phyloP scores from a whole-genome alignment of 2,329 filamentous ascomycete species.

The Aspergillus fijiensis region DNA sequence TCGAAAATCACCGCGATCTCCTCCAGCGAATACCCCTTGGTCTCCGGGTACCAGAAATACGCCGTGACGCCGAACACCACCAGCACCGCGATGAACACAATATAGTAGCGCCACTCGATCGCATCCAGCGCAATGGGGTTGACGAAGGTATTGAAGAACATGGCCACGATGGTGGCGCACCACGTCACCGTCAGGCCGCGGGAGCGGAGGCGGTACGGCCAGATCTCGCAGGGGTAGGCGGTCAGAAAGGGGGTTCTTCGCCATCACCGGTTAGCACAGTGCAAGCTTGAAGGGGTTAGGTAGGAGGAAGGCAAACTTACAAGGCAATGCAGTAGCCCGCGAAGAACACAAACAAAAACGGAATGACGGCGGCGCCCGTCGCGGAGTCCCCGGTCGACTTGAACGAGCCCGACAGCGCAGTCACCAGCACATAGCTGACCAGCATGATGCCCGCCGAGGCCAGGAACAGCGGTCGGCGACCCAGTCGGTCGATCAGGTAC shows the following conservation, averaged over 20 bases:
- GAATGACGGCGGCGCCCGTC: slow-evolving; percentile 28
- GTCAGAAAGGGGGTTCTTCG: slow-evolving; percentile 22
- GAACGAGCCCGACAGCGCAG: slow-evolving; percentile 27
- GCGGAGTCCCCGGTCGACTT: slow-evolving; percentile 8
- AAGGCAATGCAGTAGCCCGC: slow-evolving; percentile 27
- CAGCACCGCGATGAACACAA: slow-evolving; percentile 21
- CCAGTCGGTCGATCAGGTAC: slow-evolving; percentile 18
- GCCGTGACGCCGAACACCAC: slow-evolving; percentile 7
- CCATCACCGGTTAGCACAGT: neutral
- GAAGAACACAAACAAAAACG: slow-evolving; percentile 31
- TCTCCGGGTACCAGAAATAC: slow-evolving; percentile 18
- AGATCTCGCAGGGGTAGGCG: slow-evolving; percentile 27
- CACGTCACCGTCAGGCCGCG: slow-evolving; percentile 26
- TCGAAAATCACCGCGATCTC: slow-evolving; percentile 18
- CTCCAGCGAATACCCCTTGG: slow-evolving; percentile 14
- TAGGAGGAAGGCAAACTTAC: slow-evolving; percentile 9
- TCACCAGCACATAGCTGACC: slow-evolving; percentile 20
- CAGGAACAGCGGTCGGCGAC: slow-evolving; percentile 24
- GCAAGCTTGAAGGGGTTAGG: too few relatives aligned
- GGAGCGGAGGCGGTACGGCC: slow-evolving; percentile 24
- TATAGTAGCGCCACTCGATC: slow-evolving; percentile 25
- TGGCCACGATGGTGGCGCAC: slow-evolving; percentile 14
- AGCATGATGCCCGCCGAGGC: slow-evolving; percentile 22
- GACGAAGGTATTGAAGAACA: slow-evolving; percentile 25
- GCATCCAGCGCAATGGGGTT: slow-evolving; percentile 24